A percentile compares a stretch with the other conserved stretches of the same genome.
Evolutionary conservation across 73 alveolate genomes (phyloP).

Genomic region (Blepharisma japonicum): DNA sequence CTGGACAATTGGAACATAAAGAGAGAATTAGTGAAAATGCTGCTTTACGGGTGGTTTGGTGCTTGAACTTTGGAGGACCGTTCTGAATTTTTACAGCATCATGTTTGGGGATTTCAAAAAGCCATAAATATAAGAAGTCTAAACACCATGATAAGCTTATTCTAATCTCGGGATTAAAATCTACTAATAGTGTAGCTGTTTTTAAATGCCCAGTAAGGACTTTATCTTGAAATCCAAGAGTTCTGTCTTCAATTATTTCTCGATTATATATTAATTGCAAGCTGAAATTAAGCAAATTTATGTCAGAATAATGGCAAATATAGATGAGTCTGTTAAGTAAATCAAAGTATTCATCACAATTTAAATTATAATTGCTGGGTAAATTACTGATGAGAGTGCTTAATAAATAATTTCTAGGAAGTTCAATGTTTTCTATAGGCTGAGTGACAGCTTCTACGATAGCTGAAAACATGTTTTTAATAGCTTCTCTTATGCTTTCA

Average conservation of each 20-base stretch:
- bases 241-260: conserved; percentile 50
- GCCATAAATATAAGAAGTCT: background rate
- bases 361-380: background rate
- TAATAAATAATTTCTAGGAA: background rate
- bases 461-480: background rate
- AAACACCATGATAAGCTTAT: background rate
- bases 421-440: background rate
- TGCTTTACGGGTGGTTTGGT: conserved; percentile 11
- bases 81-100: background rate
- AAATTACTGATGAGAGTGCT: background rate
- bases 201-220: conserved; percentile 55
- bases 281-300: conserved; percentile 35
- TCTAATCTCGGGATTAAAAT: conserved; percentile 27
- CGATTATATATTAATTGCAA: conserved; percentile 36
- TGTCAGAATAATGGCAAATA: background rate
- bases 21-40: conserved; percentile 1
- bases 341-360: conserved; percentile 30
- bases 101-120: background rate
- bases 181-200: conserved; percentile 42
- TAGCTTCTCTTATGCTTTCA: background rate
- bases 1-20: background rate
- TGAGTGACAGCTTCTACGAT: conserved; percentile 6
- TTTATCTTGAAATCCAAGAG: conserved; percentile 46
- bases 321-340: background rate
- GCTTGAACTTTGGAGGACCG: conserved; percentile 15